Percentiles rank a stretch among this genome's conserved stretches.
Evolutionary conservation across 495 filamentous ascomycete genomes (phyloP).

Genomic region (Aspergillus nidulans): DNA sequence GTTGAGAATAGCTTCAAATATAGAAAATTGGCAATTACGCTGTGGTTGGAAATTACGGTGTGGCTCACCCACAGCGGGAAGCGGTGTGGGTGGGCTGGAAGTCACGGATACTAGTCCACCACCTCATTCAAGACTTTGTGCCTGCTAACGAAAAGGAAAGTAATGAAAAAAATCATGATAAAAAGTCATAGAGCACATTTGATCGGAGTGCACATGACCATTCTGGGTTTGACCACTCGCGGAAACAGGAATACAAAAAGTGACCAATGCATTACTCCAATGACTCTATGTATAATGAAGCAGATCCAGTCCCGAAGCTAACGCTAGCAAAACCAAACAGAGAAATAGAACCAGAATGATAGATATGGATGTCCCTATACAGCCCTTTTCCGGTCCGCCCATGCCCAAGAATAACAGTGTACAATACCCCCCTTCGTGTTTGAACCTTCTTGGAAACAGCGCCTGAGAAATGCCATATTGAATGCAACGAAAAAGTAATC

Average conservation of each 20-base stretch:
- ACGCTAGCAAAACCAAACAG: background rate
- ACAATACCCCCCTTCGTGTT: constrained; percentile 19
- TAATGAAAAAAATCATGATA: no score
- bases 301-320: background rate
- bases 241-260: background rate
- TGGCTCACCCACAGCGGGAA: no score
- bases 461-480: constrained; percentile 43
- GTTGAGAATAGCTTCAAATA: no score
- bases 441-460: constrained; percentile 18
- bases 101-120: no score
- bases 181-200: no score
- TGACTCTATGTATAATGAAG: constrained; percentile 12
- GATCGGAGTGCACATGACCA: no score
- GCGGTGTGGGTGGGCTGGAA: no score
- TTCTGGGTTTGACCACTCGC: no score
- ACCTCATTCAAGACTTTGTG: no score
- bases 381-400: constrained; percentile 22
- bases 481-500: constrained; percentile 17
- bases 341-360: constrained; percentile 20
- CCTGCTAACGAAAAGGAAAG: no score
- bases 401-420: constrained; percentile 10
- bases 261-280: background rate
- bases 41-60: no score
- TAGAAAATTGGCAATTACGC: no score
- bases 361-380: constrained; percentile 11